Conservation (phyloP, 768 basidiomycete genomes). For the Phlegmacium glaucopus region DNA sequence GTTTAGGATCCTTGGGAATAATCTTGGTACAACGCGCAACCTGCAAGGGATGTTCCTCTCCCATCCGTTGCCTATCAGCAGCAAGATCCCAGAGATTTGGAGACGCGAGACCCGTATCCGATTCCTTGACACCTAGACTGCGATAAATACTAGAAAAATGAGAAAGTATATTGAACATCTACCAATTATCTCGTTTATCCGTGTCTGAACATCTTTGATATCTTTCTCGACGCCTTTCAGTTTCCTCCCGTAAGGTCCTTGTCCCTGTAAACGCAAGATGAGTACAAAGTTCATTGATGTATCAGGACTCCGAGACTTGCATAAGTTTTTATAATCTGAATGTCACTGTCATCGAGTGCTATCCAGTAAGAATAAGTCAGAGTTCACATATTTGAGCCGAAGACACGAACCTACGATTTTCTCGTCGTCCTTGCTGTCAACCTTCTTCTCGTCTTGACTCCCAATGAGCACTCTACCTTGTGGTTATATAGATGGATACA, state of each 20-base stretch:
- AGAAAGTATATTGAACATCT: slow-evolving; percentile 10
- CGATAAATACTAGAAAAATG: slow-evolving; percentile 4
- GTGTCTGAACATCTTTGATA: slow-evolving; percentile 94
- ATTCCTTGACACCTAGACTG: slow-evolving; percentile 85
- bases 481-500: slow-evolving; percentile 16
- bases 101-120: slow-evolving; percentile 94
- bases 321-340: slow-evolving; percentile 98
- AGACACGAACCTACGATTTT: slow-evolving; percentile 76
- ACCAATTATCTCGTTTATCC: slow-evolving; percentile 98
- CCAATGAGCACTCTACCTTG: slow-evolving; percentile 1
- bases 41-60: slow-evolving; percentile 89
- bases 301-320: slow-evolving; percentile 39
- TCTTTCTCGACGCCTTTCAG: slow-evolving; percentile 89
- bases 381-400: background rate
- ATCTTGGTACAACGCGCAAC: slow-evolving; percentile 99
- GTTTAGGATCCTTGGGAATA: slow-evolving; percentile 75
- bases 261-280: slow-evolving; percentile 58
- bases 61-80: slow-evolving; percentile 89
- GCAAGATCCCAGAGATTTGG: slow-evolving; percentile 98
- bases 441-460: slow-evolving; percentile 74
- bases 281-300: slow-evolving; percentile 2
- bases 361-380: slow-evolving; percentile 7
- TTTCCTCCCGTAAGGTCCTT: slow-evolving; percentile 92
- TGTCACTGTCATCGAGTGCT: slow-evolving; percentile 98
- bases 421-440: slow-evolving; percentile 85